Base-by-base conservation (phyloP, 1,284 basidiomycete genomes). In the Jaminaea rosea region DNA sequence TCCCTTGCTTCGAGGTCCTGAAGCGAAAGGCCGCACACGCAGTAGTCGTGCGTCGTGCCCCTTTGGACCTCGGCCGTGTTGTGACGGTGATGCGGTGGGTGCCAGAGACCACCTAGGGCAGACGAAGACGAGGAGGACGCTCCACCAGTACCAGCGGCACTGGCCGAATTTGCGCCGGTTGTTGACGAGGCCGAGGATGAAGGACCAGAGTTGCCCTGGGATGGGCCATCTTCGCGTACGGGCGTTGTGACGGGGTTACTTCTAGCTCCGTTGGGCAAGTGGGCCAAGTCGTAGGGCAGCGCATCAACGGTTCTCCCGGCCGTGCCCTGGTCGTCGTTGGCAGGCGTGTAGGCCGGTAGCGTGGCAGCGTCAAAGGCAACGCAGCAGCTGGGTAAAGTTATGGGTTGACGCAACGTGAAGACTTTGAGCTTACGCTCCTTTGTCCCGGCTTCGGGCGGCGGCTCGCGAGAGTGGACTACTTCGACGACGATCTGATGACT, bases 321-420 rank as follows among this genome's bases (percentile, higher is more conserved):
- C 15, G 56, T 31, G 10, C 47, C 24, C 4, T n/a, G 15, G 4
- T 57, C 51, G n/a, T n/a, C n/a, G 48, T 65, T 62, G 1, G 56
- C 52, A 21, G 63, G 54, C 5, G 58, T 56, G 53, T 73, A 73
- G 2, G 63, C 55, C 1, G 71, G 71, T 19, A 73, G 47, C 26
- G 65, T 70, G 8, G 72, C 71, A 4, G 68, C 68, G 42, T 73
- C 68, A 41, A 67, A 65, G n/a, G 71, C 71, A 31, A 71, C 72
- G 39, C 71, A 73, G 58, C 71, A 73, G 19, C 57, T 60, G 2
- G 71, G 71, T 1, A 73, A 45, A 0, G 62, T 39, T 11, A 72
- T 59, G 9, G 68, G 67, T 46, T 73, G 71, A 11, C 71, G 59
- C 29, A 73, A 53, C 2, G 69, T 64, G 52, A 72, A 73, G 21